Evolutionary conservation across 345 rosid genomes (phyloP), one percentile per base, ranked within the genome.

Genomic region (Luvunga scandens): DNA sequence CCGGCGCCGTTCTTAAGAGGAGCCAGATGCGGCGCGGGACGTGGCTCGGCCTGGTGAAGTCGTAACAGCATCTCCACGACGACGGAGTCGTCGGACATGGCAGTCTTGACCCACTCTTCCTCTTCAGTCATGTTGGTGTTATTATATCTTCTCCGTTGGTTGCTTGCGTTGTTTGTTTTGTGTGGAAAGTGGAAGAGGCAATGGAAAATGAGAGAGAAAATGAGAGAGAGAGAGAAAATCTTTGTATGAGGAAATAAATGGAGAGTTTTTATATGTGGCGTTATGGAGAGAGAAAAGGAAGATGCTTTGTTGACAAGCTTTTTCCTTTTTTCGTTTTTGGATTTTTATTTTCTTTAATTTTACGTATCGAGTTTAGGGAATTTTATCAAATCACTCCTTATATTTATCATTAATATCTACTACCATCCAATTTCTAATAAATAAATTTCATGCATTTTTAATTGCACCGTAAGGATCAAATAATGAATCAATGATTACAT

Each of bases 61-160:
- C 79, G 81, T 36, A 93, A 86, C n/a, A 94, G 88, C 22, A 91
- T 77, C 66, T 88, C 86, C 0, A 85, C 97, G 69, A 91, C 98
- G 42, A 90, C 42, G 6, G 84, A 65, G 83, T 86, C 87, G 69
- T 94, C 89, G 12, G 72, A 64, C 88, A 89, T 83, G 76, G 94
- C 97, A 8, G 76, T 77, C 30, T 42, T 72, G 53, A 89, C 84
- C 98, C 98, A 94, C 78, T 84, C 91, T 30, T 88, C 89, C 25
- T 88, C 87, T 21, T 81, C 89, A 65, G 70, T 69, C 94, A 92
- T 90, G 55, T 25, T 70, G 50, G 1, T 45, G 50, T 3, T 45
- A 45, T 45, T 12, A 12, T 45, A 45, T 45, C 50, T 50, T 34
- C 10, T 66, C 7, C 72, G n/a, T 14, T 22, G 24, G 12, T 34